These are phyloP conservation scores for Hypoxylon fuscum DNA, from an alignment of 495 filamentous ascomycete genomes.

Conservation along the genomic window DNA sequence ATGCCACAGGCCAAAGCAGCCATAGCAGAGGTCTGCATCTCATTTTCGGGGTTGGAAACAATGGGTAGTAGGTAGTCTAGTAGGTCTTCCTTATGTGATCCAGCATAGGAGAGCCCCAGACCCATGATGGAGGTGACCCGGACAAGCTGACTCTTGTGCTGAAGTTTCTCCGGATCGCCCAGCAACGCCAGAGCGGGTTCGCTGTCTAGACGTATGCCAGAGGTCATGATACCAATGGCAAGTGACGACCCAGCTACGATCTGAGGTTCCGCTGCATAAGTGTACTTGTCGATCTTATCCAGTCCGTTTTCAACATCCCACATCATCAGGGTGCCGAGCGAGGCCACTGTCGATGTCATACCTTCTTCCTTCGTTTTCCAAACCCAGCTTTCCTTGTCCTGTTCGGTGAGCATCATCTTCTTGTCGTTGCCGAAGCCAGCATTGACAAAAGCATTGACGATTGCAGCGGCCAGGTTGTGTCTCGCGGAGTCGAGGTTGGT, in stretches of 20 bases:
- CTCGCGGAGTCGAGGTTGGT: slow-evolving; percentile 95
- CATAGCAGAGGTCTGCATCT: slow-evolving; percentile 97
- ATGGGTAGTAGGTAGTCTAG: slow-evolving; percentile 84
- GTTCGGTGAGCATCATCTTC: slow-evolving; percentile 91
- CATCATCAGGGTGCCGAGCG: slow-evolving; percentile 85
- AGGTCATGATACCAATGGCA: slow-evolving; percentile 92
- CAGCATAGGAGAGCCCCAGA: slow-evolving; percentile 91
- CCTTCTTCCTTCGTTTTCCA: slow-evolving; percentile 99
- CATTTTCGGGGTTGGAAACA: slow-evolving; percentile 78
- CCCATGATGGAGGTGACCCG: slow-evolving; percentile 91
- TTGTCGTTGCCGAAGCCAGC: slow-evolving; percentile 95
- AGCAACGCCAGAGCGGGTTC: slow-evolving; percentile 90
- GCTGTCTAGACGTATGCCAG: slow-evolving; percentile 83
- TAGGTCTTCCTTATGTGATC: slow-evolving; percentile 86
- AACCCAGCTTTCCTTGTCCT: slow-evolving; percentile 89
- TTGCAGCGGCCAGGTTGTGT: slow-evolving; percentile 94
- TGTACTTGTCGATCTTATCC: slow-evolving; percentile 93
- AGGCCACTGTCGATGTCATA: slow-evolving; percentile 95
- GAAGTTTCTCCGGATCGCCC: slow-evolving; percentile 76
- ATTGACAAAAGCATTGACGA: slow-evolving; percentile 97
- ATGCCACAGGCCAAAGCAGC: slow-evolving; percentile 90
- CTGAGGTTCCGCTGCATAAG: slow-evolving; percentile 80
- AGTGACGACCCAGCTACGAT: slow-evolving; percentile 90
- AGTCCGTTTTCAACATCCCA: slow-evolving; percentile 92
- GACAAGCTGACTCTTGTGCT: slow-evolving; percentile 78